Conservation (phyloP, 106 monocot genomes). For the Phalaenopsis aphrodite region DNA sequence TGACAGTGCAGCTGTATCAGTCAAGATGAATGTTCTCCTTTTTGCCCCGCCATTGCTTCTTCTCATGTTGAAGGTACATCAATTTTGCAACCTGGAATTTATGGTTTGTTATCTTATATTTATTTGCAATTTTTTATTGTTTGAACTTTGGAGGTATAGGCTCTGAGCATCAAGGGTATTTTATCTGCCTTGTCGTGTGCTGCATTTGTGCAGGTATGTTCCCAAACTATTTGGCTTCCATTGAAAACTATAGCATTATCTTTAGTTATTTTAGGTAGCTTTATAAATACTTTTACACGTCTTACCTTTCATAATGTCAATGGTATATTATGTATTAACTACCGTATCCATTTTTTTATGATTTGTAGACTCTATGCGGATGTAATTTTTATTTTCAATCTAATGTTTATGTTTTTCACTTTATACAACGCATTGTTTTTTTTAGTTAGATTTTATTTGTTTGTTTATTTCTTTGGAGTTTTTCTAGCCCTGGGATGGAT, state of each 20-base stretch:
- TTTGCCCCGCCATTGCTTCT: slow-evolving; percentile 86
- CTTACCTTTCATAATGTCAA: too few relatives aligned
- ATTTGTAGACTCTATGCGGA: too few relatives aligned
- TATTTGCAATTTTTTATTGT: neutral
- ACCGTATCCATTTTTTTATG: neutral
- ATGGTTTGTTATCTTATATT: neutral
- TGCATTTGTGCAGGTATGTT: slow-evolving; percentile 78
- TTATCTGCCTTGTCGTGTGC: slow-evolving; percentile 65
- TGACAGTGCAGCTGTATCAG: slow-evolving; percentile 83
- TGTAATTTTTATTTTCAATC: neutral
- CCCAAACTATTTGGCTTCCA: neutral
- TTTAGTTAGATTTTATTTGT: neutral
- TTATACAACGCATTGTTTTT: neutral
- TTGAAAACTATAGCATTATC: neutral
- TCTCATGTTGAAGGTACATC: slow-evolving; percentile 85
- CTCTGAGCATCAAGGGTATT: slow-evolving; percentile 54
- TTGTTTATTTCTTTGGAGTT: neutral
- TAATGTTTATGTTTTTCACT: neutral
- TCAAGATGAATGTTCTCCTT: slow-evolving; percentile 98
- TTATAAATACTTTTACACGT: neutral
- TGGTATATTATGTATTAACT: too few relatives aligned
- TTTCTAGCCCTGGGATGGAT: neutral
- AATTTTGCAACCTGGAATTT: slow-evolving; percentile 3
- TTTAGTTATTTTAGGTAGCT: neutral
- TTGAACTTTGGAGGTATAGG: slow-evolving; percentile 31